phyloP scores from a whole-genome alignment of 2,329 filamentous ascomycete species.

The Ophiocordyceps camponoti-leonardi region DNA sequence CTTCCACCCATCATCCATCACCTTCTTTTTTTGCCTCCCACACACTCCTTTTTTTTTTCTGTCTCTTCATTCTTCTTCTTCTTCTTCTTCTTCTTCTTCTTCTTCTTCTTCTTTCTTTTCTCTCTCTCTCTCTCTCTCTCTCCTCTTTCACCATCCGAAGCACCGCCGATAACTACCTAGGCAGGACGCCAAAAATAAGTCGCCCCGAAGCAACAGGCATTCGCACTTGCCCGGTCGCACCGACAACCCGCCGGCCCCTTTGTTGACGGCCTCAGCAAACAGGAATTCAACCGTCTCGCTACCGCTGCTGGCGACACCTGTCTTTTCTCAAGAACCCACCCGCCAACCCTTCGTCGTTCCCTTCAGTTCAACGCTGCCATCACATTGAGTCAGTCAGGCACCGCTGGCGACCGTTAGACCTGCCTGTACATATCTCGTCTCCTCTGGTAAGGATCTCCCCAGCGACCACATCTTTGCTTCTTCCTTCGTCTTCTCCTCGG shows the following conservation, averaged over 20 bases:
- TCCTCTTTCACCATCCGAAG: background rate
- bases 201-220: background rate
- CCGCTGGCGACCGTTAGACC: background rate
- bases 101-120: background rate
- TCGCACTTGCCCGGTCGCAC: background rate
- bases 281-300: background rate
- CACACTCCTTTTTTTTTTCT: background rate
- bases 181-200: background rate
- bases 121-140: background rate
- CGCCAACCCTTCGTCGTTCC: background rate
- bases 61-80: background rate
- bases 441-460: background rate
- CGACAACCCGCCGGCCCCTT: background rate
- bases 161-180: background rate
- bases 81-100: background rate
- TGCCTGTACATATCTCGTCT: background rate
- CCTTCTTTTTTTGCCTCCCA: background rate
- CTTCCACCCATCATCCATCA: background rate
- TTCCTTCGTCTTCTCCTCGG: background rate
- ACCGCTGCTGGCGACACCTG: background rate
- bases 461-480: background rate
- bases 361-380: background rate
- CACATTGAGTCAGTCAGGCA: background rate
- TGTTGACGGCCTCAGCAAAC: background rate
- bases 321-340: background rate